Percentiles rank a stretch among this genome's conserved stretches.
These are phyloP conservation scores for Teunomyces kruisii DNA, from an alignment of 805 yeast genomes.

Conservation along the genomic window DNA sequence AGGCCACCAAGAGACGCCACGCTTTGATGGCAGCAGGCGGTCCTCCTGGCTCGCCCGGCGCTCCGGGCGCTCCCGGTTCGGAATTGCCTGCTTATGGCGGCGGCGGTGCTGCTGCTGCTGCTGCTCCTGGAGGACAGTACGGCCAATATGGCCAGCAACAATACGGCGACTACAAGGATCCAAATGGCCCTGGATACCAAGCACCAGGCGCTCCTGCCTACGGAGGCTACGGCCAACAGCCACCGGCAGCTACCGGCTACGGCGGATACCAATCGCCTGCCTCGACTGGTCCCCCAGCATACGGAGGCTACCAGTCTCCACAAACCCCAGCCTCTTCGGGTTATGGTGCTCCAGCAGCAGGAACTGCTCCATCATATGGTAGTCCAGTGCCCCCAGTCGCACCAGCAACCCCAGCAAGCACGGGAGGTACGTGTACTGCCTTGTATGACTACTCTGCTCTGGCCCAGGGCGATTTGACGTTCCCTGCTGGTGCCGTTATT, in stretches of 20 bases:
- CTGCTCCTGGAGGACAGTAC: too few relatives aligned
- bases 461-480: conserved; percentile 86
- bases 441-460: conserved; percentile 90
- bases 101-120: conserved; percentile 2
- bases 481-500: conserved; percentile 85
- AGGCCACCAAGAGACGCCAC: conserved; percentile 75
- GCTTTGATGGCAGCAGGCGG: conserved; percentile 39
- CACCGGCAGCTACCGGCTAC: conserved; percentile 13
- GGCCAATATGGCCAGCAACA: conserved; percentile 19
- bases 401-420: conserved; percentile 25
- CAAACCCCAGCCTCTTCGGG: conserved; percentile 14
- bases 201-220: conserved; percentile 9
- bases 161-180: conserved; percentile 23
- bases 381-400: conserved; percentile 19
- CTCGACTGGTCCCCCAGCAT: conserved; percentile 10
- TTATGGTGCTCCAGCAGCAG: conserved; percentile 14
- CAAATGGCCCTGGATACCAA: conserved; percentile 15
- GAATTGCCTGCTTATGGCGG: conserved; percentile 6
- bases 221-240: conserved; percentile 14
- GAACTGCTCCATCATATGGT: conserved; percentile 22
- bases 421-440: conserved; percentile 69
- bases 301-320: conserved; percentile 8
- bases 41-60: conserved; percentile 16
- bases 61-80: conserved; percentile 24
- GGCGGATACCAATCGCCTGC: conserved; percentile 13